Base-by-base conservation (phyloP, 2,329 filamentous ascomycete species). In the Fusarium miscanthi region DNA sequence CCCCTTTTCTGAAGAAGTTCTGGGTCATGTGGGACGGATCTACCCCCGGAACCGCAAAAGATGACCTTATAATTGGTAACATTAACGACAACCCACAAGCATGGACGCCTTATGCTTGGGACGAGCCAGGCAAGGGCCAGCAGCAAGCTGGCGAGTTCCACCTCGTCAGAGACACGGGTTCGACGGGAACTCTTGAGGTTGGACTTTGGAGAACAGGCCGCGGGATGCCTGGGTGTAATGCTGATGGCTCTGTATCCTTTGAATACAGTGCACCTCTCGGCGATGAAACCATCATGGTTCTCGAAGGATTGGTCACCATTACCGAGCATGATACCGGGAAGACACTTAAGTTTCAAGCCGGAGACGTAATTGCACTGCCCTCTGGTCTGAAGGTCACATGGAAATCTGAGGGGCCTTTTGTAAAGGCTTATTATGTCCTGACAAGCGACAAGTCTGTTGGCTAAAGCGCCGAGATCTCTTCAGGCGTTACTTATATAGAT, bases 391-490 rank as follows among this genome's bases (percentile, higher is more conserved):
- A 48, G 14, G 45, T 48, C 17, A 48, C 45, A 31, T 48, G 45
- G 45, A 48, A 14, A 17, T 31, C 27, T 17, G 27, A 31, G 27
- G 21, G 13, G 27, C 45, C 45, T 17, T 48, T 48, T 23, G 45
- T 48, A 0, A 48, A 48, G 7, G 4, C 45, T 6, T 48, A 48
- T 17, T 48, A 31, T 48, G 27, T 48, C 16, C 14, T 48, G 6
- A 48, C 45, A 4, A 48, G 21, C 45, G 45, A 48, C 45, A 48
- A 48, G 45, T n/a, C 45, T 48, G 21, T 31, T 11, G 6, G 4
- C 3, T 31, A 31, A 16, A 12, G 3, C 9, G 13, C 1, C 0
- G 8, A 16, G 19, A n/a, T 30, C 6, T 30, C 5, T 45, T 5
- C 11, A 45, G 25, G 4, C 10, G 5, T 14, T 16, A 45, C 3